A percentile compares a stretch with the other conserved stretches of the same genome.
phyloP scores from a whole-genome alignment of 306 rosid species.

The Sindora glabra region DNA sequence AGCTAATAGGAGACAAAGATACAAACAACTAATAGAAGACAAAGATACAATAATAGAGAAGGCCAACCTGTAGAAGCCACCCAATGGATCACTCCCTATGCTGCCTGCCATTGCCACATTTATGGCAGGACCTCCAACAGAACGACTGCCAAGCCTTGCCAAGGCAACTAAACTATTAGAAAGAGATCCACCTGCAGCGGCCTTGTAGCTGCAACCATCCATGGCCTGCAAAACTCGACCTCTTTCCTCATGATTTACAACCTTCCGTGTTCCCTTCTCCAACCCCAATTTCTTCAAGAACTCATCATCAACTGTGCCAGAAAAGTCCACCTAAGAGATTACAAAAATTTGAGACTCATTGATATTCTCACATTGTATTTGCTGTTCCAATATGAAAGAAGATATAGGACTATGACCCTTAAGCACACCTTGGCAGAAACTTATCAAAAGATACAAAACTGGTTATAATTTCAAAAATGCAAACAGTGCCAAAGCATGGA shows the following conservation, averaged over 20 bases:
- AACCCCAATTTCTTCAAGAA: constrained; percentile 68
- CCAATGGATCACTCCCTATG: constrained; percentile 89
- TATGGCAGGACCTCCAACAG: constrained; percentile 46
- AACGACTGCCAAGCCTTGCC: constrained; percentile 69
- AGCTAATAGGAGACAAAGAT: neutral
- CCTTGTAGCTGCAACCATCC: constrained; percentile 97
- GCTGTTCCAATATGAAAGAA: neutral
- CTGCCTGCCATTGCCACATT: constrained; percentile 92
- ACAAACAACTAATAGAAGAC: no score
- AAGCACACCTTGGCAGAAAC: neutral
- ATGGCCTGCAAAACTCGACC: constrained; percentile 87
- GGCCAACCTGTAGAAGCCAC: constrained; percentile 83
- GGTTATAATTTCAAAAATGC: neutral
- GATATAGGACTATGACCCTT: neutral
- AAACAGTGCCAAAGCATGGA: neutral
- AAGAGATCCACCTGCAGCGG: constrained; percentile 97
- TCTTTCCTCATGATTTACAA: constrained; percentile 88
- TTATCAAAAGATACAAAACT: neutral
- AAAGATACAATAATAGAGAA: neutral
- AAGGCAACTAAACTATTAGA: constrained; percentile 89
- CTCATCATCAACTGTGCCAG: constrained; percentile 72
- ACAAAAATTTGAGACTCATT: neutral
- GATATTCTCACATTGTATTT: neutral
- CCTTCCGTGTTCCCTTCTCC: constrained; percentile 85
- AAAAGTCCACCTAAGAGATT: constrained; percentile 71